Percentiles rank a stretch among this genome's conserved stretches.
Evolutionary conservation across 2,329 filamentous ascomycete species (phyloP).

Genomic region (Botrytis medusae): DNA sequence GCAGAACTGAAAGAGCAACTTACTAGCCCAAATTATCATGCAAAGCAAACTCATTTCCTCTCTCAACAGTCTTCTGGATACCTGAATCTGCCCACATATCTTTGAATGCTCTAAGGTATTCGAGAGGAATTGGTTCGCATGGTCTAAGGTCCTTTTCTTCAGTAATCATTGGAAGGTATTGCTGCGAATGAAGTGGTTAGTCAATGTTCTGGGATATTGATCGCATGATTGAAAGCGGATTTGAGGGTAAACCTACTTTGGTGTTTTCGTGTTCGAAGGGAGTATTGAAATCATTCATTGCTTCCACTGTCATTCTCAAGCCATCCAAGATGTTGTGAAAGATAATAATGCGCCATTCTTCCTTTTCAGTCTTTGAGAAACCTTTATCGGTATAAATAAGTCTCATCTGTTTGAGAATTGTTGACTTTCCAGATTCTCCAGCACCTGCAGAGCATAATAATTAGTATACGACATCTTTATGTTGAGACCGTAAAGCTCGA

Average conservation of each 20-base stretch:
- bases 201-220: background rate
- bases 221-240: background rate
- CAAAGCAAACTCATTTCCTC: conserved; percentile 94
- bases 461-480: conserved; percentile 26
- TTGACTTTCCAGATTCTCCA: conserved; percentile 94
- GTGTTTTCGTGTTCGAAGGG: conserved; percentile 77
- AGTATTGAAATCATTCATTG: conserved; percentile 83
- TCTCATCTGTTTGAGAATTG: conserved; percentile 98
- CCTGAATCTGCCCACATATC: conserved; percentile 80
- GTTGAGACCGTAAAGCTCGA: background rate
- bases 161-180: conserved; percentile 74
- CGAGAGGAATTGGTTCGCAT: conserved; percentile 74
- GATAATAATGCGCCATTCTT: conserved; percentile 92
- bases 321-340: conserved; percentile 94
- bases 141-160: conserved; percentile 79
- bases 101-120: conserved; percentile 80
- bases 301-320: conserved; percentile 85
- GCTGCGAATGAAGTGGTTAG: conserved; percentile 49
- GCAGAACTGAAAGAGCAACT: conserved; percentile 41
- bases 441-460: conserved; percentile 62
- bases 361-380: conserved; percentile 84
- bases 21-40: conserved; percentile 96
- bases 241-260: conserved; percentile 57
- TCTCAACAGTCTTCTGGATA: conserved; percentile 82
- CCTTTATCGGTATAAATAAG: conserved; percentile 86